Base-by-base conservation (phyloP, 2,329 filamentous ascomycete species). In the Stenocarpella maydis region DNA sequence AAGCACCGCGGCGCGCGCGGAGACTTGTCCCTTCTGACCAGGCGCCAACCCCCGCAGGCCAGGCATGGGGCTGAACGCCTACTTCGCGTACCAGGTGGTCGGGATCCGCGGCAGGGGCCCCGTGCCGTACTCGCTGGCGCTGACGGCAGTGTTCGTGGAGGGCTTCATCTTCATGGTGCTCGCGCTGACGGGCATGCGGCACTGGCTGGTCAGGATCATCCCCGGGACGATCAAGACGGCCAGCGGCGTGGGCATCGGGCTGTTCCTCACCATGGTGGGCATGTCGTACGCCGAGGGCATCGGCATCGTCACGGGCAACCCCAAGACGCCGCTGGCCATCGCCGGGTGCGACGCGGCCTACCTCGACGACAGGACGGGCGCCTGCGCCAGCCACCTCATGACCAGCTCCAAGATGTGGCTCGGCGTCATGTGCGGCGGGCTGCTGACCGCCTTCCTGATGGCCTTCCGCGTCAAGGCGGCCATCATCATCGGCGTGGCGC, bases 391-490 rank as follows among this genome's bases (percentile, higher is more conserved):
- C 24, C 84, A 89, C 28, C 89, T 93, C 76, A 94, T 97, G 92
- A 86, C 90, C 6, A 96, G 88, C 75, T 91, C 93, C 34, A 70
- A 90, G 88, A 83, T 97, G 85, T 97, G 94, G 94, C 88, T 97
- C 66, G 94, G 92, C 14, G 91, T 97, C 72, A 90, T 94, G 76
- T 89, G 91, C 66, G 93, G 94, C 17, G 93, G 93, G 41, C 84
- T 97, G 54, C 79, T 97, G 45, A 95, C 93, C 0, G 89, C 92
- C 6, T 87, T 95, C 73, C 88, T 97, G 79, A 94, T 94, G 91
- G 87, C 91, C 21, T 94, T 91, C 78, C 88, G 90, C 47, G 84
- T 93, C 80, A 93, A 93, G 77, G 90, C 91, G 67, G 90, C 91
- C 58, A 92, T 94, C 71, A 87, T 94, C 66, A 87, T 91, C 28